These are phyloP conservation scores for Paecilomyces sp. DNA, from an alignment of 2,329 filamentous ascomycete species.

Conservation along the genomic window DNA sequence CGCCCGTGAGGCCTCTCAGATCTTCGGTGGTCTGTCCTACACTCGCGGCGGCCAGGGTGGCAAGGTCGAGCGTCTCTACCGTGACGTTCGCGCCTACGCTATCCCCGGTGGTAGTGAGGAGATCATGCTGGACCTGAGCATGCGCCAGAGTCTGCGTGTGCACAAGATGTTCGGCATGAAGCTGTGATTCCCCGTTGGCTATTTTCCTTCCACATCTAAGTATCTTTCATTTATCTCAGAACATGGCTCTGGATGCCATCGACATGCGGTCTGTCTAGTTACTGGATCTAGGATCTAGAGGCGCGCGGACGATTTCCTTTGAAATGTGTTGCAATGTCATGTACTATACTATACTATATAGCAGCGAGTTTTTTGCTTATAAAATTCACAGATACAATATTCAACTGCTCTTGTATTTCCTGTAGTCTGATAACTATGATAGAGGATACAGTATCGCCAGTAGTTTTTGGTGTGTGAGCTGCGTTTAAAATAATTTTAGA, in stretches of 20 bases:
- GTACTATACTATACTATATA: not conserved
- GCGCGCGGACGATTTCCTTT: not conserved
- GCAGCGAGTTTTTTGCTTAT: not conserved
- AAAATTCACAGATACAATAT: not conserved
- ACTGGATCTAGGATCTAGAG: not conserved
- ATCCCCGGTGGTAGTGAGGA: slow-evolving; percentile 95
- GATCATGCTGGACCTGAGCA: slow-evolving; percentile 97
- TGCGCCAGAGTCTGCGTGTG: slow-evolving; percentile 81
- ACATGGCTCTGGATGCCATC: not conserved
- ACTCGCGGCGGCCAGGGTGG: slow-evolving; percentile 88
- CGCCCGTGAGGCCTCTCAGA: slow-evolving; percentile 90
- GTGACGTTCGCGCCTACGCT: slow-evolving; percentile 92
- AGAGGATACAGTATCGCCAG: too few relatives aligned
- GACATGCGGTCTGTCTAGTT: not conserved
- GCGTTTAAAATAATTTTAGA: too few relatives aligned
- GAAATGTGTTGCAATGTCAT: not conserved
- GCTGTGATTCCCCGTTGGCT: slow-evolving; percentile 49
- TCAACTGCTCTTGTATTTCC: not conserved
- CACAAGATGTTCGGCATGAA: slow-evolving; percentile 94
- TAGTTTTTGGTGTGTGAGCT: too few relatives aligned
- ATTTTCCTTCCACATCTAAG: slow-evolving; percentile 1
- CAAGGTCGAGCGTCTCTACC: slow-evolving; percentile 90
- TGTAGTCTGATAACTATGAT: too few relatives aligned
- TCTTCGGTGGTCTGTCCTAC: slow-evolving; percentile 92
- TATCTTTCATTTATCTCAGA: slow-evolving; percentile 1